Evolutionary conservation across 345 rosid species (phyloP), one percentile per base, ranked within the genome.

Genomic region (Cardiospermum halicacabum): DNA sequence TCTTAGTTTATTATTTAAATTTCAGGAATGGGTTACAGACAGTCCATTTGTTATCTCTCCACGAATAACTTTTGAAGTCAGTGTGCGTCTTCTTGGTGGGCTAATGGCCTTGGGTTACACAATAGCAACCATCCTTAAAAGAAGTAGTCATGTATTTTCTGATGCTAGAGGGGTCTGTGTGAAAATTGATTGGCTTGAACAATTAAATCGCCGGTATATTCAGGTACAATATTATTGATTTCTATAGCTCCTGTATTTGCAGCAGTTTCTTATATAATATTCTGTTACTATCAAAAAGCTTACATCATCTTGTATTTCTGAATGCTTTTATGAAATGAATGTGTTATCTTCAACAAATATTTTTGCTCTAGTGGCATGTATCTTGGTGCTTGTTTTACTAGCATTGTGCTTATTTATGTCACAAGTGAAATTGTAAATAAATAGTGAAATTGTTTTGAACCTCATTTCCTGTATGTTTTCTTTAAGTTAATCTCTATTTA

Each of bases 101-200:
- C 84, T 95, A 56, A 95, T 95, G 99, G 94, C 99, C 45, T 67
- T 95, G 75, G 99, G 96, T 69, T 95, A 95, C 75, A 95, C 98
- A 53, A 91, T 95, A 78, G 92, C 98, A 62, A 65, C 96, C 60
- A 95, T 95, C 69, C 97, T 95, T 69, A 88, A 91, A 82, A 83
- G 99, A 74, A 91, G 76, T 65, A 95, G 97, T 80, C 99, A 91
- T 70, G 87, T 83, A 19, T 89, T 91, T 77, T 80, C 83, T 40
- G 85, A 86, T 62, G 94, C 85, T 42, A 84, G 70, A 71, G 68
- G 68, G 1, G 97, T 95, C 42, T 78, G 75, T 64, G 85, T 95
- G 69, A 95, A 91, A 77, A 81, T 91, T 55, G 99, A 95, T 80
- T 91, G 96, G 99, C 85, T 95, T 25, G 96, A 86, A 73, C 97